Base-by-base conservation (phyloP, 192 early-diverging fungal species). In the Podila epicladia region DNA sequence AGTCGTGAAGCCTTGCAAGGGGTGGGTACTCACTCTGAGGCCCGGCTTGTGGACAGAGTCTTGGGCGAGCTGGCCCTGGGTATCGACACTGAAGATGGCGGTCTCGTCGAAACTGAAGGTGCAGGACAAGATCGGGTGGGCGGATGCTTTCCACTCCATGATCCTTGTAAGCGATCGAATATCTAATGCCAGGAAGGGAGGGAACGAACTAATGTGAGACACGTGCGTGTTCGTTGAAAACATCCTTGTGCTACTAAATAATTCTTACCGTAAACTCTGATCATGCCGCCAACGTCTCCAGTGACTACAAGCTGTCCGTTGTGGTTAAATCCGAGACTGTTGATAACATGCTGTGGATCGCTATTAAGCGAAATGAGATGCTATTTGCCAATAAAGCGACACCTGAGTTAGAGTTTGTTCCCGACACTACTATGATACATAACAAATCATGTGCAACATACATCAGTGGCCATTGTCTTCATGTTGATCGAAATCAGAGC, bases 21-120 rank as follows among this genome's bases (percentile, higher is more conserved):
- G 66, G 26, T 70, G 65, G 12, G 76, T 69, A 31, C 72, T 80
- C 2, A 90, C 32, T 26, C 72, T 57, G 37, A 57, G 64, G 11
- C 87, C 89, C 4, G 84, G 83, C 72, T 88, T 90, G 65, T 86
- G 87, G 29, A 88, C 75, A 24, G 87, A 87, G 75, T 87, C 87
- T 71, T 90, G 87, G 15, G 72, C 71, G 11, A 89, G 70, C 69
- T 87, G 68, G 15, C 65, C 55, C 26, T 72, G 65, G 5, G 41
- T 48, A 48, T 88, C 84, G 6, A 90, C 82, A 58, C 85, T 83
- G 50, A 82, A 86, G 45, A 90, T 88, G 0, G 85, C 85, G 22
- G 84, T 91, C 64, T 91, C 90, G 60, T 91, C 90, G 83, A 91
- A 91, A 57, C 87, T 91, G 62, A 89, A 91, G 33, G 83, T 86